Base-by-base conservation (phyloP, 1,139 yeast genomes). In the Taphrina wiesneri region DNA sequence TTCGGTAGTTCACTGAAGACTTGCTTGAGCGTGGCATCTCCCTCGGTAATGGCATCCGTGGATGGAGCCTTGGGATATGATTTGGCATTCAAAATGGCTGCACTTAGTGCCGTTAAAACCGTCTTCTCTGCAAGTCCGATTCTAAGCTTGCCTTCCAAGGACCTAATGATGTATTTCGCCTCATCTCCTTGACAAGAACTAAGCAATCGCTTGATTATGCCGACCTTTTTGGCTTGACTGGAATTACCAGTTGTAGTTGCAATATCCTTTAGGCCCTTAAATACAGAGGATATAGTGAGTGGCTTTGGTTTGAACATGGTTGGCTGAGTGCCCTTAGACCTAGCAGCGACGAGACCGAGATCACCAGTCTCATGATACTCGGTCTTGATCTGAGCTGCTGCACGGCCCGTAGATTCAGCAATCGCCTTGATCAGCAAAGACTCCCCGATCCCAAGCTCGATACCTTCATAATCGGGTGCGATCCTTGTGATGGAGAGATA, bases 41-140 rank as follows among this genome's bases (percentile, higher is more conserved):
- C 97, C 7, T 72, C 70, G 1, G 73, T 70, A 13, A 73, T 69
- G 6, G 72, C 71, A 7, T 72, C 71, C 9, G 68, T 69, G 19
- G 47, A 43, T 3, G 65, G 65, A 21, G 39, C 34, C 15, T 72
- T 74, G 64, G 72, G 72, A 45, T 72, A 69, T 41, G 70, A 68
- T 71, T 89, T 96, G 74, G 82, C 84, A 19, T 83, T 81, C 1
- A 86, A 81, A 71, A 91, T 83, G 0, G 97, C 96, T 73, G 90
- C 96, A 0, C 97, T 88, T 64, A 93, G 78, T 0, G 95, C 88
- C 2, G 88, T 84, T 54, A 92, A 79, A 0, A 93, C 96, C 0
- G 97, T 88, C 73, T 92, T 92, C 71, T 92, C 98, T 0, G 98
- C 98, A 70, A 93, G 82, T 0, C 96, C 97, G 69, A 95, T 93